Base-by-base conservation (phyloP, 2,329 filamentous ascomycete genomes). In the Diaporthe aspalathi region DNA sequence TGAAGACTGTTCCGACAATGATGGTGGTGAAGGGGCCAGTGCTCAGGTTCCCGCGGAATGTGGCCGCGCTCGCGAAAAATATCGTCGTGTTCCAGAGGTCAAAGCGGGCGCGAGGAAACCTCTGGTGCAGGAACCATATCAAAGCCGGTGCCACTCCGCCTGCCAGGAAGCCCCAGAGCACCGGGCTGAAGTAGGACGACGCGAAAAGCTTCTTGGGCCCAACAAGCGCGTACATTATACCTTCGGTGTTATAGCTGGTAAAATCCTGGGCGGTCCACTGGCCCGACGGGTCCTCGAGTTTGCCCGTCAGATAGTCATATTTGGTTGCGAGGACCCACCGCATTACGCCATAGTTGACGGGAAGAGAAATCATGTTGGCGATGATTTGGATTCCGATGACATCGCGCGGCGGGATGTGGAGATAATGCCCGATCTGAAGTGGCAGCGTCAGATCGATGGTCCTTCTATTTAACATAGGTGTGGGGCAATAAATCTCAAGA, bases 81-180 rank as follows among this genome's bases (percentile, higher is more conserved):
- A 75, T 74, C 40, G 74, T 74, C 50, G 73, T 75, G 70, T 75
- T 75, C 74, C 74, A 75, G 22, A 75, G 67, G 47, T 74, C 57
- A 54, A 75, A 75, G 52, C 68, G 45, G 32, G 35, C 29, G 32
- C 47, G 43, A 0, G 74, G 60, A 60, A 74, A 76, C 60, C 63
- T 65, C 22, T 69, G 68, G 70, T 76, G 73, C 45, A 76, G 68
- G 62, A 73, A 35, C 73, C 73, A 74, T 60, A 76, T 53, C 54
- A 69, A 14, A 22, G 65, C 49, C 20, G 74, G 74, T 9, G 52
- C 70, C 17, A 50, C 32, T 1, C 38, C 70, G 57, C 74, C 74
- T 4, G 68, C 72, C 16, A 75, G 38, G 50, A 75, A 75, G 45
- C 74, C 74, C 57, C 71, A 75, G 14, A 73, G 74, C 7, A 75